Evolutionary conservation across 2,329 filamentous ascomycete genomes (phyloP).

Genomic region (Hypoxylon sp.): DNA sequence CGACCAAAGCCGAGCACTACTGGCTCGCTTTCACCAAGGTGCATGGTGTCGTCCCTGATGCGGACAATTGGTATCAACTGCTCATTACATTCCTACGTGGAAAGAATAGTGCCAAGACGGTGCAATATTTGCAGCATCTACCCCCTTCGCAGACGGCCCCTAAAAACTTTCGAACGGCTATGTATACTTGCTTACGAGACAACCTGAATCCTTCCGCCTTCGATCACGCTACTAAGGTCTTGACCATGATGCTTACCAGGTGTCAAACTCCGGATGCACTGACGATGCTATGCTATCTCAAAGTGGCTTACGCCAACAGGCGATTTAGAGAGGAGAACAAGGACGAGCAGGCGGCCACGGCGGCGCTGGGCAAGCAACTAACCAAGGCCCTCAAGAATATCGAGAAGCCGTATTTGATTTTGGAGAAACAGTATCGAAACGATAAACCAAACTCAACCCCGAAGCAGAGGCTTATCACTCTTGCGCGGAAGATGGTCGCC

Average conservation of each 20-base stretch:
- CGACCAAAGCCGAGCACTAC: slow-evolving; percentile 73
- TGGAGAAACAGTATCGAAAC: slow-evolving; percentile 22
- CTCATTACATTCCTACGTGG: slow-evolving; percentile 71
- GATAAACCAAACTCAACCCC: slow-evolving; percentile 8
- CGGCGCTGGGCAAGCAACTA: slow-evolving; percentile 60
- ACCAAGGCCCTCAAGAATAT: slow-evolving; percentile 58
- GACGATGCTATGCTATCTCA: slow-evolving; percentile 63
- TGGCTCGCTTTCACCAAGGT: slow-evolving; percentile 75
- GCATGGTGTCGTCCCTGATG: slow-evolving; percentile 73
- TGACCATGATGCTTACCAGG: slow-evolving; percentile 67
- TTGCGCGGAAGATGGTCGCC: slow-evolving; percentile 44
- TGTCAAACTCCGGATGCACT: slow-evolving; percentile 58
- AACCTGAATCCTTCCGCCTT: slow-evolving; percentile 77
- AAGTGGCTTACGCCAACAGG: slow-evolving; percentile 59
- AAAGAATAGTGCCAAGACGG: slow-evolving; percentile 69
- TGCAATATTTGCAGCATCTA: slow-evolving; percentile 65
- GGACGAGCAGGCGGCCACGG: slow-evolving; percentile 49
- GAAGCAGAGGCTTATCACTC: slow-evolving; percentile 37
- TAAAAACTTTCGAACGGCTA: slow-evolving; percentile 73
- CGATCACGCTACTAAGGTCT: slow-evolving; percentile 67
- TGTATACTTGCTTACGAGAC: slow-evolving; percentile 78
- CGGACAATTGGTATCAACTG: slow-evolving; percentile 72
- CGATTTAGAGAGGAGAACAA: slow-evolving; percentile 47
- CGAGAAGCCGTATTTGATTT: slow-evolving; percentile 56
- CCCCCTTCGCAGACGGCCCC: slow-evolving; percentile 53